A percentile compares a stretch with the other conserved stretches of the same genome.
Evolutionary conservation across 306 rosid genomes (phyloP).

Genomic region (Sechiopsis laciniata): DNA sequence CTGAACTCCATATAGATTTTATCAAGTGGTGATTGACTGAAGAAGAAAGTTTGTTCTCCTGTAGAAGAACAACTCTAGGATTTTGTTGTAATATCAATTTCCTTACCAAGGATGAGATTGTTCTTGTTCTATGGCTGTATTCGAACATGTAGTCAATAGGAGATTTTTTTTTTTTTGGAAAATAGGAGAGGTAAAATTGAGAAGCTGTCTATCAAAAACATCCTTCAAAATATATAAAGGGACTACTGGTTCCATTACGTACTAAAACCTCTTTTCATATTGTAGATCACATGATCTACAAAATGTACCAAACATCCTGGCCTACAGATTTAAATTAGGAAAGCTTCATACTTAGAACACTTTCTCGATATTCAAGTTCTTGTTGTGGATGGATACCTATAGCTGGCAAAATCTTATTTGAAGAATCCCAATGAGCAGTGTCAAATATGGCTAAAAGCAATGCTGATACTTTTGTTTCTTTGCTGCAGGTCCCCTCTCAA

Average conservation of each 20-base stretch:
- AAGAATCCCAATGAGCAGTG: neutral
- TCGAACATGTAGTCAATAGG: neutral
- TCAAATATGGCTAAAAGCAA: neutral
- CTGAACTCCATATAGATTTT: no score
- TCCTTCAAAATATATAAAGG: neutral
- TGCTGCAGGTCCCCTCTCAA: constrained; percentile 55
- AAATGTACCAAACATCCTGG: neutral
- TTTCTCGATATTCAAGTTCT: constrained; percentile 8
- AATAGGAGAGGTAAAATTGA: neutral
- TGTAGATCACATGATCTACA: constrained; percentile 6
- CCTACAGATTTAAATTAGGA: neutral
- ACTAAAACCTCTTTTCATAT: neutral
- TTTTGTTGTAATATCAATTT: no score
- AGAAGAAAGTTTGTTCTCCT: no score
- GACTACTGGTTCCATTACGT: neutral
- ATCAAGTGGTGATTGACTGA: no score
- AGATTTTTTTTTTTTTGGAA: no score
- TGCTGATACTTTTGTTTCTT: neutral
- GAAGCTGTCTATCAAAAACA: neutral
- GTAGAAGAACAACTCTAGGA: no score
- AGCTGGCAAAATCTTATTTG: neutral
- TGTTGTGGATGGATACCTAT: neutral
- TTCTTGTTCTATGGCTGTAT: neutral
- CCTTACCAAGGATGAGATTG: neutral
- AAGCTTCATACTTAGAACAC: neutral